Percentiles rank a stretch among this genome's conserved stretches.
phyloP scores from a whole-genome alignment of 2,329 filamentous ascomycete genomes.

The Rutstroemia sydowiana region DNA sequence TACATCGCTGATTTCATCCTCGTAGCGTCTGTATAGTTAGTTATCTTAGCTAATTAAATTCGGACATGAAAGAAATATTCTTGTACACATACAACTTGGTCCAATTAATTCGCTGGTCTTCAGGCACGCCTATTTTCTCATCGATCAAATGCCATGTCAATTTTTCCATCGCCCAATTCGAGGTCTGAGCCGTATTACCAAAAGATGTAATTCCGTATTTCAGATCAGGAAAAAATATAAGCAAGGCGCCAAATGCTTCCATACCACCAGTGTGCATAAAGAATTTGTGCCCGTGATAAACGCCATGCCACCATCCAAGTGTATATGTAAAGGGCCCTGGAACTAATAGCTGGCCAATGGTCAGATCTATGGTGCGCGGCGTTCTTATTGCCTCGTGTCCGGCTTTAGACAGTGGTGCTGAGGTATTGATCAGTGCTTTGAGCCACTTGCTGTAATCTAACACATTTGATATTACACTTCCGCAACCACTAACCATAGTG shows the following conservation, averaged over 20 bases:
- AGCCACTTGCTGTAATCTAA: constrained; percentile 47
- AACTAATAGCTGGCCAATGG: constrained; percentile 16
- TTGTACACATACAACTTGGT: constrained; percentile 26
- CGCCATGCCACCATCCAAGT: constrained; percentile 34
- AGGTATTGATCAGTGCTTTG: constrained; percentile 37
- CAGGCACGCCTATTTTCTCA: constrained; percentile 32
- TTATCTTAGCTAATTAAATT: background rate
- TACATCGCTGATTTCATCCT: background rate
- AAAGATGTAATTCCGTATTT: constrained; percentile 38
- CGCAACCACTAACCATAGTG: constrained; percentile 35
- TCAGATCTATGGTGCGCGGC: constrained; percentile 27
- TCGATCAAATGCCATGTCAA: constrained; percentile 36
- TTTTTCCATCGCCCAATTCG: constrained; percentile 31
- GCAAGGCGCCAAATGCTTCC: constrained; percentile 37
- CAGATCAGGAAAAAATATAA: constrained; percentile 39
- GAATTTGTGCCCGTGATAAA: constrained; percentile 38
- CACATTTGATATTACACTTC: constrained; percentile 40
- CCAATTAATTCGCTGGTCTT: constrained; percentile 33
- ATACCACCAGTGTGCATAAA: constrained; percentile 38
- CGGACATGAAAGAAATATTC: background rate
- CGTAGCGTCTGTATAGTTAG: background rate
- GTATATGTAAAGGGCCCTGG: constrained; percentile 34
- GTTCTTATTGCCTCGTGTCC: constrained; percentile 31
- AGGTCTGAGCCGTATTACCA: constrained; percentile 38
- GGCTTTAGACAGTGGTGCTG: constrained; percentile 30